Conservation (phyloP, 1,139 yeast species). For the Nadsonia commutata region DNA sequence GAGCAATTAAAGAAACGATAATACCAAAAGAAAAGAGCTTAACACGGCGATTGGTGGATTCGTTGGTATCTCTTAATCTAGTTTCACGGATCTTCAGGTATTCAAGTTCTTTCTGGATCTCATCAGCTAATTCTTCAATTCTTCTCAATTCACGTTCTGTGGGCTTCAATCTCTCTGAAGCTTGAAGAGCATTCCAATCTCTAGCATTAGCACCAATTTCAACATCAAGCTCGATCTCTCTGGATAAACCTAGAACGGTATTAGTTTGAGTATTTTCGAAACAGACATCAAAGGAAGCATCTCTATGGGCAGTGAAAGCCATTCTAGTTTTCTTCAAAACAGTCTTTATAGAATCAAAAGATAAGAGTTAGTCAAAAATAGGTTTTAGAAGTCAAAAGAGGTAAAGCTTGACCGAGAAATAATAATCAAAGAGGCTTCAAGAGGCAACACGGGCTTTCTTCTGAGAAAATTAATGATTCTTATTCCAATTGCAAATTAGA, state of each 20-base stretch:
- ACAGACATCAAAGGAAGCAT: conserved; percentile 83
- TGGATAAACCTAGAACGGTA: conserved; percentile 12
- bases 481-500: too few species aligned
- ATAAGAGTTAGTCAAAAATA: too few species aligned
- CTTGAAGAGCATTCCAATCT: conserved; percentile 93
- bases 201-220: conserved; percentile 95
- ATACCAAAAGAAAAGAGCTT: conserved; percentile 67
- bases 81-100: conserved; percentile 81
- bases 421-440: too few species aligned
- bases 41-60: conserved; percentile 71
- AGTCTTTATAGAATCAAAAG: too few species aligned
- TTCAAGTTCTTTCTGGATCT: conserved; percentile 60
- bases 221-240: conserved; percentile 71
- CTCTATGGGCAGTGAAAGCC: conserved; percentile 72
- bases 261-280: conserved; percentile 43
- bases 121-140: conserved; percentile 68
- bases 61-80: conserved; percentile 89
- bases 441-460: conserved; percentile 4
- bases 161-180: conserved; percentile 85
- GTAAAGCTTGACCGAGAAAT: too few species aligned
- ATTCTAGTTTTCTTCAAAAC: conserved; percentile 49
- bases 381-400: too few species aligned
- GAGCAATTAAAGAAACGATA: conserved; percentile 50
- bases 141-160: conserved; percentile 78
- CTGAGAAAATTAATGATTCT: too few species aligned